Evolutionary conservation across 2,329 filamentous ascomycete species (phyloP), one percentile per base, ranked within the genome.

Genomic region (Juglanconis sp.): DNA sequence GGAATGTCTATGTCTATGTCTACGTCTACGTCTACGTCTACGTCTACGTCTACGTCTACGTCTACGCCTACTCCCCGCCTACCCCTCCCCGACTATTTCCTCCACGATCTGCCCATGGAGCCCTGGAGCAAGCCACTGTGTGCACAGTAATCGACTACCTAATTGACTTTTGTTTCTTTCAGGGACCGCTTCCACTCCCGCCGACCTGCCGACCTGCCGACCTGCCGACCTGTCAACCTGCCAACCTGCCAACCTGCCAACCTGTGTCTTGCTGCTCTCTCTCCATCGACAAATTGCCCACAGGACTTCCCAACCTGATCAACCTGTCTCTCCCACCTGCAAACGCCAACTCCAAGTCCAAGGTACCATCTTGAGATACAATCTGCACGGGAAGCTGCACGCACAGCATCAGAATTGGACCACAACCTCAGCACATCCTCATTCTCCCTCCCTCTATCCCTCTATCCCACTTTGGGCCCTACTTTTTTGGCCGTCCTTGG

Each of bases 141-240:
- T 24, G 17, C 17, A 24, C 2, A 24, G 17, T 2, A 24, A 24
- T 24, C 17, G 17, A 24, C 17, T 24, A 24, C 17, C 53, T 53
- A 51, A 53, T 53, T 57, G 47, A 52, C 40, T 47, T 53, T 56
- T 35, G 24, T 50, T 47, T 46, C 15, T 60, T 44, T 38, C 49
- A 50, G 58, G 36, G 36, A 56, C 47, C 46, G 35, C 10, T 13
- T 15, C 13, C 24, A 30, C 13, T 31, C 30, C n/a, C 38, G 52
- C 38, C 13, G 24, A 9, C 52, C 40, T 9, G 36, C 38, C 38
- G 10, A 13, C 4, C n/a, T 42, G 17, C 17, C 17, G 17, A 24
- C 17, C 17, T 24, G 17, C 2, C 17, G 2, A 24, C 17, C 17
- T 24, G 17, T 2, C 17, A 24, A 24, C 17, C 17, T 24, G 17